Percentiles rank a stretch among this genome's conserved stretches.
These are phyloP conservation scores for Sclerospora graminicola DNA, from an alignment of 352 stramenopile genomes.

Conservation along the genomic window DNA sequence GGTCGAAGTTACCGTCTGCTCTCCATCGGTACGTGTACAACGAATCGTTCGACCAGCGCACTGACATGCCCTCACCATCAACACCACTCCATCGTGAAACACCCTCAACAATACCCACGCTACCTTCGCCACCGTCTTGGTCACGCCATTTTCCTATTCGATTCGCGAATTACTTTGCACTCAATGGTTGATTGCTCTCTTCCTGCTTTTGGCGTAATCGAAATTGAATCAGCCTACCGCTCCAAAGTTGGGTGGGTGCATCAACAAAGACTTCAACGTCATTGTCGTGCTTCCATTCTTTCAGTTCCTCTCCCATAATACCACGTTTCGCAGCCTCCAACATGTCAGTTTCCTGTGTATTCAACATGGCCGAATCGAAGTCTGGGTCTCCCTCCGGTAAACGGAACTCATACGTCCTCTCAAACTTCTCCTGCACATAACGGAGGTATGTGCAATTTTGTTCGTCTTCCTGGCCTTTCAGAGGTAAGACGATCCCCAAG, in stretches of 20 bases:
- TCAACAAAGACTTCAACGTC: constrained; percentile 51
- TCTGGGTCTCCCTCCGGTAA: constrained; percentile 54
- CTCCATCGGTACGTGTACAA: constrained; percentile 86
- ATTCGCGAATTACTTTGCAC: constrained; percentile 81
- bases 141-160: constrained; percentile 87
- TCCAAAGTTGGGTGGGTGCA: constrained; percentile 59
- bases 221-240: constrained; percentile 63
- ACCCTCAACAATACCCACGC: constrained; percentile 72
- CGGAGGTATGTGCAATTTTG: constrained; percentile 19
- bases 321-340: constrained; percentile 60
- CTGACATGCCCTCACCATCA: constrained; percentile 83
- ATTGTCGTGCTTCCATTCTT: constrained; percentile 37
- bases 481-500: constrained; percentile 28
- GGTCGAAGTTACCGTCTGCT: constrained; percentile 79
- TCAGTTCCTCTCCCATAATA: constrained; percentile 50
- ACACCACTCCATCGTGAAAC: constrained; percentile 83
- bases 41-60: constrained; percentile 82
- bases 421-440: constrained; percentile 22
- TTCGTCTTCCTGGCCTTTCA: constrained; percentile 24
- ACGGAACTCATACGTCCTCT: constrained; percentile 45
- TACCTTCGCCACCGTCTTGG: constrained; percentile 76
- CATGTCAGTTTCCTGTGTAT: constrained; percentile 30
- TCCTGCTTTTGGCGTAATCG: constrained; percentile 36
- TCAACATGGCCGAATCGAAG: constrained; percentile 54
- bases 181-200: constrained; percentile 44